These are phyloP conservation scores for Coemansia guatemalensis DNA, from an alignment of 192 early-diverging fungal species.

Conservation along the genomic window DNA sequence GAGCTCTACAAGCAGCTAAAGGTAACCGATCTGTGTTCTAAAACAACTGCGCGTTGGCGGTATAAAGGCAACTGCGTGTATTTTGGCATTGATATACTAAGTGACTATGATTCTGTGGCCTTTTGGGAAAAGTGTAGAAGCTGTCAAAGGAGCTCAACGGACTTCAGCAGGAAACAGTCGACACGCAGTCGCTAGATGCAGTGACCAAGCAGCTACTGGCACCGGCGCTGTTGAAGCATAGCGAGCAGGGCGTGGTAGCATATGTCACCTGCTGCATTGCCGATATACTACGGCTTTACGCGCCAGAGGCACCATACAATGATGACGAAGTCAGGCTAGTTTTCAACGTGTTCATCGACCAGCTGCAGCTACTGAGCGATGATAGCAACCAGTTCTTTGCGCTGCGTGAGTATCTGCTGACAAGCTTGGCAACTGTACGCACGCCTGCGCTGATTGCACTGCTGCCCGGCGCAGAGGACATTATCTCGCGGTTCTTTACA, in stretches of 20 bases:
- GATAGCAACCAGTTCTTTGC: conserved; percentile 64
- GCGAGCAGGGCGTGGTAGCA: conserved; percentile 75
- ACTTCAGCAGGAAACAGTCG: conserved; percentile 76
- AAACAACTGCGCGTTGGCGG: background rate
- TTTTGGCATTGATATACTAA: background rate
- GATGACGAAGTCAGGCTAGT: conserved; percentile 69
- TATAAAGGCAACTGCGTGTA: background rate
- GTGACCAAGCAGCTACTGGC: conserved; percentile 69
- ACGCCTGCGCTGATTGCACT: conserved; percentile 79
- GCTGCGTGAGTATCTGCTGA: conserved; percentile 82
- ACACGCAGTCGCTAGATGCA: conserved; percentile 63
- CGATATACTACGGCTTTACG: conserved; percentile 88
- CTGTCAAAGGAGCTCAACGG: conserved; percentile 69
- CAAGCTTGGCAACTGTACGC: conserved; percentile 82
- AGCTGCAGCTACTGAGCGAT: conserved; percentile 67
- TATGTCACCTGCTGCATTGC: conserved; percentile 84
- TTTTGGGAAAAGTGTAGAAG: conserved; percentile 52
- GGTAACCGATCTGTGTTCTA: conserved; percentile 15
- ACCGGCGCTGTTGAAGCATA: conserved; percentile 69
- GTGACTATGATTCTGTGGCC: background rate
- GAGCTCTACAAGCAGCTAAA: conserved; percentile 54
- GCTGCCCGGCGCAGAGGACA: conserved; percentile 71
- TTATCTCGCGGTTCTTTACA: conserved; percentile 70
- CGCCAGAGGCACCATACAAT: conserved; percentile 90
- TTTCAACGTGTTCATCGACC: conserved; percentile 80